These are phyloP conservation scores for Arthromyces matolae DNA, from an alignment of 768 basidiomycete genomes.

Conservation along the genomic window DNA sequence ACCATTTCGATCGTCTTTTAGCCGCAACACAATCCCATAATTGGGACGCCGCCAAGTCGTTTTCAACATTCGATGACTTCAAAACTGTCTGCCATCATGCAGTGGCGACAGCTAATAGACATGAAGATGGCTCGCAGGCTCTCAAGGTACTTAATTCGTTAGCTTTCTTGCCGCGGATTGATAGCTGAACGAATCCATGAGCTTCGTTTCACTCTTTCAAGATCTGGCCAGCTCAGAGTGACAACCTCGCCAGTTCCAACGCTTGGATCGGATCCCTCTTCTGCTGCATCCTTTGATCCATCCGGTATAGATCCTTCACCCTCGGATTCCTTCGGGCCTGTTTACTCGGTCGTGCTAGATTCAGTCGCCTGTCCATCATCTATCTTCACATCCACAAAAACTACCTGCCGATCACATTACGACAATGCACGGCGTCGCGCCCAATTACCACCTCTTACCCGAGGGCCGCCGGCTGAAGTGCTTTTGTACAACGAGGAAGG, in stretches of 20 bases:
- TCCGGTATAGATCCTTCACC: conserved; percentile 14
- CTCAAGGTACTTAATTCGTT: conserved; percentile 25
- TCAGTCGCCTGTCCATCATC: conserved; percentile 47
- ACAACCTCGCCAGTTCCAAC: conserved; percentile 28
- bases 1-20: conserved; percentile 58
- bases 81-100: conserved; percentile 43
- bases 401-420: conserved; percentile 59
- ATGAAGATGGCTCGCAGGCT: conserved; percentile 20
- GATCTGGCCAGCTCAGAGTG: conserved; percentile 36
- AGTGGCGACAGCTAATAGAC: conserved; percentile 27
- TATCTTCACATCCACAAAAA: conserved; percentile 66
- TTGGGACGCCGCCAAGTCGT: conserved; percentile 39
- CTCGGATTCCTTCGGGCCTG: conserved; percentile 24
- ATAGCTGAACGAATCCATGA: conserved; percentile 21
- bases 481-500: conserved; percentile 54
- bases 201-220: conserved; percentile 50
- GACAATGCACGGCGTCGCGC: conserved; percentile 59
- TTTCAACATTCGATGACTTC: conserved; percentile 38
- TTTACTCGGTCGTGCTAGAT: conserved; percentile 55
- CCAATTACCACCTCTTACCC: conserved; percentile 35
- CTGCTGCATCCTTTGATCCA: conserved; percentile 34
- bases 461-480: conserved; percentile 47
- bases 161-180: not conserved
- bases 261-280: conserved; percentile 38
- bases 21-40: conserved; percentile 46